Conservation (phyloP, 352 stramenopile species). For the Thraustochytrium striatum region DNA sequence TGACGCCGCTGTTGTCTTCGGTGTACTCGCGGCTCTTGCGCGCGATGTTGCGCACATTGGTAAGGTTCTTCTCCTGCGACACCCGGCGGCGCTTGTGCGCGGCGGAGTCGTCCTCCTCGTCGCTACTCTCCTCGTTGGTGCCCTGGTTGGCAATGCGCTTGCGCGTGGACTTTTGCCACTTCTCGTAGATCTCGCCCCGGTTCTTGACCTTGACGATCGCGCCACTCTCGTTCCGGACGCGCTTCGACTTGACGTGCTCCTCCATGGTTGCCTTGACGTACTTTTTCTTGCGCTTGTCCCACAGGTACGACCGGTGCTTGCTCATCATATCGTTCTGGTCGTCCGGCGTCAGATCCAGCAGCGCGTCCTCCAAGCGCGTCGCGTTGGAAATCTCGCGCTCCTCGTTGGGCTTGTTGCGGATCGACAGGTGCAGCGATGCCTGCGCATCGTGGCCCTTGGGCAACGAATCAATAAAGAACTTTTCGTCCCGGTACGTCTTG, state of each 20-base stretch:
- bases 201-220: conserved; percentile 60
- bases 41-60: not conserved
- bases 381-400: conserved; percentile 44
- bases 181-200: conserved; percentile 81
- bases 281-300: conserved; percentile 96
- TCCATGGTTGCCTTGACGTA: conserved; percentile 86
- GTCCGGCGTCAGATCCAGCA: conserved; percentile 95
- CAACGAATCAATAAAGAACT: conserved; percentile 65
- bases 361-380: conserved; percentile 82
- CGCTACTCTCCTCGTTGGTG: not conserved
- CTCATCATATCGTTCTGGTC: conserved; percentile 83
- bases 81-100: not conserved
- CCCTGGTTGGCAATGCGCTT: conserved; percentile 4
- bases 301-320: conserved; percentile 94
- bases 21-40: not conserved
- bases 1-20: not conserved
- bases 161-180: conserved; percentile 73
- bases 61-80: conserved; percentile 1
- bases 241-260: conserved; percentile 70
- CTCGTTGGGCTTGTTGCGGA: conserved; percentile 26
- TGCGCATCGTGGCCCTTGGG: conserved; percentile 58
- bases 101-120: not conserved
- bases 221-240: conserved; percentile 76
- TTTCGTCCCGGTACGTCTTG: conserved; percentile 55
- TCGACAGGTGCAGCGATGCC: conserved; percentile 65